Percentiles rank a stretch among this genome's conserved stretches.
Conservation (phyloP, 345 rosid species). For the Jatropha curcas region DNA sequence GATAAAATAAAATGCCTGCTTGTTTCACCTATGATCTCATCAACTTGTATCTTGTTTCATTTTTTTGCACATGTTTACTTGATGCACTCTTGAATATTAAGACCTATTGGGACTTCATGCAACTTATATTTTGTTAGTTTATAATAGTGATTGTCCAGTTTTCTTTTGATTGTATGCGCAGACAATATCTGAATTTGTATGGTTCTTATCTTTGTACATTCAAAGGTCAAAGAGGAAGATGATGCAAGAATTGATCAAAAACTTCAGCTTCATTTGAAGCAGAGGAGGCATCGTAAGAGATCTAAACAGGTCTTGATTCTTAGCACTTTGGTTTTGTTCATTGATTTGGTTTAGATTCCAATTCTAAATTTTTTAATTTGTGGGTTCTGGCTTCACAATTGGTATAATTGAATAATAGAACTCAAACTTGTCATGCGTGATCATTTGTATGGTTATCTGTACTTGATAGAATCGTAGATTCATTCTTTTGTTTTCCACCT, state of each 20-base stretch:
- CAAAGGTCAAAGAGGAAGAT: slow-evolving; percentile 97
- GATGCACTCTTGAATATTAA: neutral
- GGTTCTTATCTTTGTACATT: slow-evolving; percentile 11
- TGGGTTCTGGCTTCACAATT: slow-evolving; percentile 3
- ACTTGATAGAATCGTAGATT: neutral
- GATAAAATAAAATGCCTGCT: too few species aligned
- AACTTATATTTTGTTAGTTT: neutral
- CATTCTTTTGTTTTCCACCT: neutral
- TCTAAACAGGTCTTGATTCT: slow-evolving; percentile 58
- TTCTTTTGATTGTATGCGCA: slow-evolving; percentile 5
- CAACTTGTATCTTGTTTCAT: neutral
- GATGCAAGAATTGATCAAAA: slow-evolving; percentile 73
- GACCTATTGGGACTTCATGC: slow-evolving; percentile 11
- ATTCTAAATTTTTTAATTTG: neutral
- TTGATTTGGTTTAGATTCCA: slow-evolving; percentile 5
- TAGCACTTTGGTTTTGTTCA: slow-evolving; percentile 6
- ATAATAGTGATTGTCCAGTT: slow-evolving; percentile 11
- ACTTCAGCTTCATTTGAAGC: slow-evolving; percentile 79
- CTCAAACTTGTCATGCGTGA: neutral
- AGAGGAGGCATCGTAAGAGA: slow-evolving; percentile 55
- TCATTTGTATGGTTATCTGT: neutral
- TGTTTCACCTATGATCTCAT: too few species aligned
- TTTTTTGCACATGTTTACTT: neutral
- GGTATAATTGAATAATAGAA: neutral
- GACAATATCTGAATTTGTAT: slow-evolving; percentile 2